Evolutionary conservation across 768 basidiomycete species (phyloP).

Genomic region (Leccinum rimulosum): DNA sequence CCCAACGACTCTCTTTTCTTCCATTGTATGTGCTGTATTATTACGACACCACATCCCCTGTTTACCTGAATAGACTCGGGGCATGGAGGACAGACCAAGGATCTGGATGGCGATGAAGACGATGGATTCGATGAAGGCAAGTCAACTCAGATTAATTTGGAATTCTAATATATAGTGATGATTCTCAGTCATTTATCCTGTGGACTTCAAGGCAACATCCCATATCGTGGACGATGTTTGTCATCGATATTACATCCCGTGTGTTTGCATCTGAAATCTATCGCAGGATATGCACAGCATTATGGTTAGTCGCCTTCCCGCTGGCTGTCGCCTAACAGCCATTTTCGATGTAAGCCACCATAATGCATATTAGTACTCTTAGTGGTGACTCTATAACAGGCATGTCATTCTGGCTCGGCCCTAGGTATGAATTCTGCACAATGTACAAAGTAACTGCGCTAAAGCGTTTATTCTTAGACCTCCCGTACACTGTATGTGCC

Average conservation of each 20-base stretch:
- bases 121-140: slow-evolving; percentile 81
- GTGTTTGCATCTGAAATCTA: slow-evolving; percentile 3
- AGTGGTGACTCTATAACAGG: slow-evolving; percentile 40
- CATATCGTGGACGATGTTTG: slow-evolving; percentile 89
- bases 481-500: slow-evolving; percentile 60
- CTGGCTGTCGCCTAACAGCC: slow-evolving; percentile 85
- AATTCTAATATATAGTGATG: neutral
- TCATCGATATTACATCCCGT: slow-evolving; percentile 8
- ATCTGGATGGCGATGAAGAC: slow-evolving; percentile 76
- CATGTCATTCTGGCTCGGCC: slow-evolving; percentile 87
- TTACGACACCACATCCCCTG: neutral
- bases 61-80: slow-evolving; percentile 63
- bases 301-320: slow-evolving; percentile 77
- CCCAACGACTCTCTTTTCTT: slow-evolving; percentile 89
- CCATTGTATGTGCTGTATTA: slow-evolving; percentile 57
- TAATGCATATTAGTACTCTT: neutral
- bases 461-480: slow-evolving; percentile 40
- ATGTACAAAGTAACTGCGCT: neutral
- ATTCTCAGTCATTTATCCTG: slow-evolving; percentile 77
- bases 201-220: slow-evolving; percentile 62
- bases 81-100: slow-evolving; percentile 89
- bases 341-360: slow-evolving; percentile 64
- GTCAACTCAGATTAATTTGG: slow-evolving; percentile 9
- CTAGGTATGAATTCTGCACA: slow-evolving; percentile 49
- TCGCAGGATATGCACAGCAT: slow-evolving; percentile 68